Evolutionary conservation across 2,329 filamentous ascomycete species (phyloP).

Genomic region (Fusarium phyllophilum): DNA sequence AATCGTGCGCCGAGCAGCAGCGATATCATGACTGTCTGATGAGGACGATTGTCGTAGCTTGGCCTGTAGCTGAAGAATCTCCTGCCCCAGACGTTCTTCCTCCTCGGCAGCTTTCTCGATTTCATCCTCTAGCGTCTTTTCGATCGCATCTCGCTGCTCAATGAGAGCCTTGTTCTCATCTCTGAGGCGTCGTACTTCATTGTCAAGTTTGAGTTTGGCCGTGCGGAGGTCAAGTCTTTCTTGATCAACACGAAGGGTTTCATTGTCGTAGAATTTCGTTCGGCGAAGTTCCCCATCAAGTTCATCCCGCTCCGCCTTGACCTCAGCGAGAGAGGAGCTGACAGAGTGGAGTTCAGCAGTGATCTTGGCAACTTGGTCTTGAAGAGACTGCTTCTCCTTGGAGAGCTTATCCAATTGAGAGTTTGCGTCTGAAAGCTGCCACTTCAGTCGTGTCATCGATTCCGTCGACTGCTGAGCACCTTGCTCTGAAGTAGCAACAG

Average conservation of each 20-base stretch:
- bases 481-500: slow-evolving; percentile 47
- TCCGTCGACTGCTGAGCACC: slow-evolving; percentile 51
- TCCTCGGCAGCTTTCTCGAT: slow-evolving; percentile 73
- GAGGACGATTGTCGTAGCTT: slow-evolving; percentile 57
- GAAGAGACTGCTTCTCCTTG: slow-evolving; percentile 70
- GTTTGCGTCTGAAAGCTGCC: slow-evolving; percentile 68
- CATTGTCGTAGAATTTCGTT: slow-evolving; percentile 64
- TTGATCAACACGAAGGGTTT: slow-evolving; percentile 71
- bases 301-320: slow-evolving; percentile 74
- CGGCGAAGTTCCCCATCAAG: slow-evolving; percentile 69
- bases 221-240: slow-evolving; percentile 76
- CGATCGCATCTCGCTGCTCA: slow-evolving; percentile 67
- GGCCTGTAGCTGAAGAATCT: slow-evolving; percentile 63
- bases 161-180: slow-evolving; percentile 70
- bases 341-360: slow-evolving; percentile 70
- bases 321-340: slow-evolving; percentile 65
- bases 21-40: slow-evolving; percentile 63
- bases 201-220: slow-evolving; percentile 73
- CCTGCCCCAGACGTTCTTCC: slow-evolving; percentile 68
- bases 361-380: slow-evolving; percentile 69
- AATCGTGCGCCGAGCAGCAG: slow-evolving; percentile 70
- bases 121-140: slow-evolving; percentile 72
- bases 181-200: slow-evolving; percentile 70
- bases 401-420: slow-evolving; percentile 65
- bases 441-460: slow-evolving; percentile 63